Percentiles rank a stretch among this genome's conserved stretches.
phyloP scores from a whole-genome alignment of 2,329 filamentous ascomycete genomes.

The Fusarium nisikadoi region DNA sequence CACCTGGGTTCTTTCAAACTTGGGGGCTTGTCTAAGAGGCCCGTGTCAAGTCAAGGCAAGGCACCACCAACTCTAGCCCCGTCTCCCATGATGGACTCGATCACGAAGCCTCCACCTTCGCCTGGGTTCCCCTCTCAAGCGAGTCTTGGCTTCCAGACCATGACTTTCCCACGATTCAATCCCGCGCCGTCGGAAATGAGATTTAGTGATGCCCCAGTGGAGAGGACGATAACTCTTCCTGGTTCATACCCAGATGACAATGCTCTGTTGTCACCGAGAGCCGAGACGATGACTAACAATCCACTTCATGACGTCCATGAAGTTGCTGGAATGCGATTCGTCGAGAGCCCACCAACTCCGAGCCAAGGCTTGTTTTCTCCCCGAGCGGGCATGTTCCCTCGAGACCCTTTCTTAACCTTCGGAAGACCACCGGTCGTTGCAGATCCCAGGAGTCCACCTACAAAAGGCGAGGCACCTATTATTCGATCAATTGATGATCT shows the following conservation, averaged over 20 bases:
- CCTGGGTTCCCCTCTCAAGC: constrained; percentile 56
- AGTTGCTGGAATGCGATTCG: constrained; percentile 61
- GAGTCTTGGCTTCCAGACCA: constrained; percentile 56
- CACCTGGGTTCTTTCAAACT: constrained; percentile 34
- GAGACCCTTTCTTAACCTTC: constrained; percentile 64
- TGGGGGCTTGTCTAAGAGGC: constrained; percentile 47
- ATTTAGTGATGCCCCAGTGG: constrained; percentile 38
- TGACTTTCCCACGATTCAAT: constrained; percentile 45
- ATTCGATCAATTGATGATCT: constrained; percentile 82
- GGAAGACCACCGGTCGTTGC: constrained; percentile 61
- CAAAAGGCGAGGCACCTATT: constrained; percentile 78
- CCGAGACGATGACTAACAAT: constrained; percentile 77
- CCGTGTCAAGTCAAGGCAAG: constrained; percentile 48
- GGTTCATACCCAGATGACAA: constrained; percentile 57
- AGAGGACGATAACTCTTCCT: constrained; percentile 51
- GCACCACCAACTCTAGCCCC: constrained; percentile 18
- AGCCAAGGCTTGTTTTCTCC: constrained; percentile 65
- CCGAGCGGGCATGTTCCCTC: constrained; percentile 62
- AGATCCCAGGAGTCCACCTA: constrained; percentile 80
- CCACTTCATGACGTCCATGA: constrained; percentile 64
- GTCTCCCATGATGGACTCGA: constrained; percentile 35
- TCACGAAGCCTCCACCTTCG: constrained; percentile 55
- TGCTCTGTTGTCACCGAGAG: constrained; percentile 76
- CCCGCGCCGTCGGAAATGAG: constrained; percentile 20
- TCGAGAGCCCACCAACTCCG: constrained; percentile 63